Evolutionary conservation across 1,139 yeast genomes (phyloP).

Genomic region (Lodderomyces orthopsilosis): DNA sequence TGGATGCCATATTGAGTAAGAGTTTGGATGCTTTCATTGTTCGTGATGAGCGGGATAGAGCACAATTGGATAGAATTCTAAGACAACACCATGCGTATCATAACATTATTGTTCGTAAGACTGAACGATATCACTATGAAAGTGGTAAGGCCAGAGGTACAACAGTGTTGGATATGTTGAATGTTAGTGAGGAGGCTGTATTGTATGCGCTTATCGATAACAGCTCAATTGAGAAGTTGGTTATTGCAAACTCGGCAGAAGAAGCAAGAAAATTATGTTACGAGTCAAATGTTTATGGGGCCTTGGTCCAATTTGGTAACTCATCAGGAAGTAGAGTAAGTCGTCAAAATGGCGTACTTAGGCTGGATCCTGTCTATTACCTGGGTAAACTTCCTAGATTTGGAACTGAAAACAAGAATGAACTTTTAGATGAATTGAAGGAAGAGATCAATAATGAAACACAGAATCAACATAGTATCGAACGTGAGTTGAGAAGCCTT

Average conservation of each 20-base stretch:
- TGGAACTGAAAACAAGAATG: slow-evolving; percentile 20
- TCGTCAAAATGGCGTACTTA: slow-evolving; percentile 40
- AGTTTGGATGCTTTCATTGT: slow-evolving; percentile 68
- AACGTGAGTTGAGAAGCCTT: slow-evolving; percentile 16
- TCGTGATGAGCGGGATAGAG: slow-evolving; percentile 58
- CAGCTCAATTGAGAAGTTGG: slow-evolving; percentile 55
- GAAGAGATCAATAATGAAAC: slow-evolving; percentile 16
- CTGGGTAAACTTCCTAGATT: slow-evolving; percentile 29
- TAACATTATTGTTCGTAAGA: slow-evolving; percentile 52
- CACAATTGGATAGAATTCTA: slow-evolving; percentile 44
- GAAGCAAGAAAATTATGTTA: slow-evolving; percentile 47
- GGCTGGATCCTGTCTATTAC: slow-evolving; percentile 59
- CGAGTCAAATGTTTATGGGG: slow-evolving; percentile 41
- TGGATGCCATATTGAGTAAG: slow-evolving; percentile 51
- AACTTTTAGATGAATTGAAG: slow-evolving; percentile 19
- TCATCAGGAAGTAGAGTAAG: slow-evolving; percentile 44
- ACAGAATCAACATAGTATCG: slow-evolving; percentile 17
- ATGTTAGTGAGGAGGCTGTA: slow-evolving; percentile 52
- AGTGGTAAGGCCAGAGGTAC: slow-evolving; percentile 26
- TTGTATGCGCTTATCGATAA: slow-evolving; percentile 66
- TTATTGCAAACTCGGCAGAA: slow-evolving; percentile 49
- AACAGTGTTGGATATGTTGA: slow-evolving; percentile 60
- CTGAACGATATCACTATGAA: slow-evolving; percentile 55
- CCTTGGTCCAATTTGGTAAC: slow-evolving; percentile 42
- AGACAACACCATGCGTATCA: slow-evolving; percentile 22